Evolutionary conservation across 2,329 filamentous ascomycete genomes (phyloP), one percentile per base, ranked within the genome.

Genomic region (Waltergamsia citrina): DNA sequence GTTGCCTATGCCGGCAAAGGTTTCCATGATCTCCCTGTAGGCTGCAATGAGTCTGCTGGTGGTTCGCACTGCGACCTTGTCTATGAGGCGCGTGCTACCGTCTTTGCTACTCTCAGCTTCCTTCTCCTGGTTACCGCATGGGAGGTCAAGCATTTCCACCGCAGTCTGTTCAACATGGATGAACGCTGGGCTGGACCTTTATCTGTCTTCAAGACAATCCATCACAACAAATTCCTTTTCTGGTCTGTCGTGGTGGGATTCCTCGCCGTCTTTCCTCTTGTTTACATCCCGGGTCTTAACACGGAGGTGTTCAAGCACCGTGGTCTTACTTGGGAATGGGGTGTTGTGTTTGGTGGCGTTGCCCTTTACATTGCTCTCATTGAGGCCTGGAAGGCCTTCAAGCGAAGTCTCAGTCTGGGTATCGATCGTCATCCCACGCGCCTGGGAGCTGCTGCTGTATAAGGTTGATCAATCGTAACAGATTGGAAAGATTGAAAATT

Each of bases 261-360:
- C 42, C 41, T 72, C 6, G 62, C 69, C 41, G 73, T 71, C 0
- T 78, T 80, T 38, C 75, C 76, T 0, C 67, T 78, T 18, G 60
- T 81, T 17, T 85, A 85, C 49, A 71, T 85, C 24, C 81, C 81
- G 0, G 66, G 71, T 17, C 63, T 85, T 43, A 82, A 83, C 50
- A 65, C 62, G 1, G 56, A 60, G 3, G 79, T 85, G 3, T 85
- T 85, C 59, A 79, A 82, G 55, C 81, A 85, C 50, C 64, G 65
- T 28, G 73, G 69, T 1, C 78, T 85, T 36, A 66, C 61, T 3
- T 84, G 79, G 78, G 80, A 85, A 48, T 86, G 80, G 81, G 78
- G 69, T 2, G 63, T 85, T 3, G 79, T 85, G 1, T 62, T 71
- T 29, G 65, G 72, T 14, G 71, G 65, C 22, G 65, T 78, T 1